Evolutionary conservation across 371 early-diverging fungal species (phyloP).

Genomic region (Actinomortierella ambigua): DNA sequence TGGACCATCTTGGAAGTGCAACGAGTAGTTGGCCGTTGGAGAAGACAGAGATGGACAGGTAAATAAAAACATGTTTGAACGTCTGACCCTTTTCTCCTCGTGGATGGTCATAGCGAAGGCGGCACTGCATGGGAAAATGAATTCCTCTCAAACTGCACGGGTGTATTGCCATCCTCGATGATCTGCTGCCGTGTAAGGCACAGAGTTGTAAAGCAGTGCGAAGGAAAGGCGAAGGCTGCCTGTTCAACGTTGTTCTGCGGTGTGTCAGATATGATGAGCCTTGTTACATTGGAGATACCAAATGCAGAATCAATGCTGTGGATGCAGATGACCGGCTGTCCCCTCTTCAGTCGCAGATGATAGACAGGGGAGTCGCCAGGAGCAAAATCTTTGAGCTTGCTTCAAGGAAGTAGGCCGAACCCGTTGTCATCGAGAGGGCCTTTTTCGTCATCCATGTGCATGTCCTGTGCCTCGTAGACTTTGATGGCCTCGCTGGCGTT

Average conservation of each 20-base stretch:
- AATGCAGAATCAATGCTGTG: slow-evolving; percentile 25
- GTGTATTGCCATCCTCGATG: slow-evolving; percentile 7
- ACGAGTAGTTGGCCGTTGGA: slow-evolving; percentile 31
- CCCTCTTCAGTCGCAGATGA: slow-evolving; percentile 24
- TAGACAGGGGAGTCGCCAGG: slow-evolving; percentile 25
- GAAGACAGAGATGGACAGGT: slow-evolving; percentile 17
- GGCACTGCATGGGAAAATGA: slow-evolving; percentile 32
- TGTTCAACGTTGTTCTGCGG: neutral
- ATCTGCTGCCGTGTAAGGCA: slow-evolving; percentile 4
- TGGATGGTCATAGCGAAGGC: slow-evolving; percentile 42
- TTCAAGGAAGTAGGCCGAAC: too few relatives aligned
- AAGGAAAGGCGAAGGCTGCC: neutral
- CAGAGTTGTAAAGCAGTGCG: neutral
- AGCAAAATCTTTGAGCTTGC: slow-evolving; percentile 17
- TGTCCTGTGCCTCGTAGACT: neutral
- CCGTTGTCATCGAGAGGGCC: too few relatives aligned
- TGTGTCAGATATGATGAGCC: slow-evolving; percentile 13
- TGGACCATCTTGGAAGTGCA: slow-evolving; percentile 13
- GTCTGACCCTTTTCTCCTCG: slow-evolving; percentile 42
- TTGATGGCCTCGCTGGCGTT: neutral
- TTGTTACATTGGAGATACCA: slow-evolving; percentile 44
- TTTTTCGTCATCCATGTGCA: neutral
- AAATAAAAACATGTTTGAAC: slow-evolving; percentile 12
- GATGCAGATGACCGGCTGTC: slow-evolving; percentile 40
- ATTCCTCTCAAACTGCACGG: slow-evolving; percentile 5